A percentile compares a stretch with the other conserved stretches of the same genome.
phyloP scores from a whole-genome alignment of 495 filamentous ascomycete species.

The Neurospora sp. region DNA sequence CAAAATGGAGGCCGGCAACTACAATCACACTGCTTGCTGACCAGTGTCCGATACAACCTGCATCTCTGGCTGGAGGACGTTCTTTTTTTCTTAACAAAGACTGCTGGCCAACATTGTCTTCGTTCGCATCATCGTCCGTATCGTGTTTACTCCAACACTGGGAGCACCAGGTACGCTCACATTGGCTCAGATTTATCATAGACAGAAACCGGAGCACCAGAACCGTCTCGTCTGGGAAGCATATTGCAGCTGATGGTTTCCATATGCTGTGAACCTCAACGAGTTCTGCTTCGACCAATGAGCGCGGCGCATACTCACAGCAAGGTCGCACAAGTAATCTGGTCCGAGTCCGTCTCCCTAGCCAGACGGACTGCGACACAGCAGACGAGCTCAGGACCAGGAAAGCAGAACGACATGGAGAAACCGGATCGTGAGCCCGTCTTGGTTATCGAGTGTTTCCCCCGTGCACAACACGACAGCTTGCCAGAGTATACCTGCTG shows the following conservation, averaged over 20 bases:
- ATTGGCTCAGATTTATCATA: background rate
- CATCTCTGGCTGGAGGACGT: background rate
- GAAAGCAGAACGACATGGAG: background rate
- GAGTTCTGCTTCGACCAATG: slow-evolving; percentile 17
- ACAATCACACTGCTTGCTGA: background rate
- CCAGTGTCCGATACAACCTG: background rate
- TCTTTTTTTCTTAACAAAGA: background rate
- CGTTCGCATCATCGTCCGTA: background rate
- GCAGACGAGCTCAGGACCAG: background rate
- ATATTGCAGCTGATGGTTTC: slow-evolving; percentile 13
- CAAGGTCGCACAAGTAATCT: slow-evolving; percentile 21
- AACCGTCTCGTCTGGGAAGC: slow-evolving; percentile 8
- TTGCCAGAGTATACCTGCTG: background rate
- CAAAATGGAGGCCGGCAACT: background rate
- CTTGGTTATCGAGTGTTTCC: background rate
- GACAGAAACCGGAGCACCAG: slow-evolving; percentile 3
- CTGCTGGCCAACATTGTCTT: background rate
- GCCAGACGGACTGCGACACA: background rate
- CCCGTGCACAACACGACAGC: background rate
- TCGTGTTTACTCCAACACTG: background rate
- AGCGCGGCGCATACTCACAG: background rate
- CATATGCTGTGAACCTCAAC: slow-evolving; percentile 18
- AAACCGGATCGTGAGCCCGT: background rate
- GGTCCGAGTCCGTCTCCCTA: slow-evolving; percentile 10
- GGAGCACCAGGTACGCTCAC: background rate